Conservation (phyloP, 768 basidiomycete species). For the Phylloporus sp. region DNA sequence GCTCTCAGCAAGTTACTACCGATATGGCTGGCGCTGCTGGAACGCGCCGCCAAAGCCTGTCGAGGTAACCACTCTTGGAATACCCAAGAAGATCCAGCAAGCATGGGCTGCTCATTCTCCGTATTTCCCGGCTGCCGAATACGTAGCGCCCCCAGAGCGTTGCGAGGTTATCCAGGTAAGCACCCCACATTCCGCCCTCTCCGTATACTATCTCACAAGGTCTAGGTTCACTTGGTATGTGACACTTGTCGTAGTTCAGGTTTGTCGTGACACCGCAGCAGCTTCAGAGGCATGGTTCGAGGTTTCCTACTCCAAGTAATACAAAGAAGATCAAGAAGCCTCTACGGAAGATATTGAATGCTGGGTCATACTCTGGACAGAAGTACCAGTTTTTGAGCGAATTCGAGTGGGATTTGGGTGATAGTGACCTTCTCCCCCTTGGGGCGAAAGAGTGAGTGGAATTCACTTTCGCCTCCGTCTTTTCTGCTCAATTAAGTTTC, state of each 20-base stretch:
- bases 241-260: too few species aligned
- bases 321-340: slow-evolving; percentile 41
- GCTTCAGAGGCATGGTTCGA: slow-evolving; percentile 80
- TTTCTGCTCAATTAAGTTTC: background rate
- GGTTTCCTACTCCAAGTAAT: slow-evolving; percentile 62
- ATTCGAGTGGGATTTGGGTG: slow-evolving; percentile 57
- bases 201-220: background rate
- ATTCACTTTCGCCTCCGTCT: background rate
- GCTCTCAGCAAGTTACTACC: slow-evolving; percentile 12
- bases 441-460: slow-evolving; percentile 62
- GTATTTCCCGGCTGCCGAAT: slow-evolving; percentile 46
- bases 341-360: slow-evolving; percentile 52
- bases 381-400: slow-evolving; percentile 53
- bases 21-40: slow-evolving; percentile 5
- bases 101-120: slow-evolving; percentile 65
- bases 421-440: slow-evolving; percentile 57
- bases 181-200: background rate
- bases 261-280: slow-evolving; percentile 26
- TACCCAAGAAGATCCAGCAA: slow-evolving; percentile 25
- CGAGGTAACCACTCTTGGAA: background rate
- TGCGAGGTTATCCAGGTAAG: slow-evolving; percentile 58
- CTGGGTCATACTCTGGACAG: slow-evolving; percentile 40
- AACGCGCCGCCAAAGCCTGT: background rate
- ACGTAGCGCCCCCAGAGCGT: slow-evolving; percentile 41
- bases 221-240: slow-evolving; percentile 31